Evolutionary conservation across 257 asterid genomes (phyloP).

Genomic region (Handroanthus guayacan): DNA sequence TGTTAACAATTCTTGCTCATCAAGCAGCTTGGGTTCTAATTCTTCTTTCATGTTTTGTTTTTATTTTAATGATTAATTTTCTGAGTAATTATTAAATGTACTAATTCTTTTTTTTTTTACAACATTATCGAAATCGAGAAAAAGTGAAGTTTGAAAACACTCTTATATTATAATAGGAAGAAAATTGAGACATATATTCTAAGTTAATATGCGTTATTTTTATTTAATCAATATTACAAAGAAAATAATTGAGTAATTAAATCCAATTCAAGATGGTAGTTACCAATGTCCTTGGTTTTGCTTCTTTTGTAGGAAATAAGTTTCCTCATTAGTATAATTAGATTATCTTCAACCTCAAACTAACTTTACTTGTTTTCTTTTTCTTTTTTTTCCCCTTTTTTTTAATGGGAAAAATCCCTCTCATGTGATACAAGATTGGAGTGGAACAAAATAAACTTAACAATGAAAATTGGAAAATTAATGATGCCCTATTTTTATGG

Average conservation of each 20-base stretch:
- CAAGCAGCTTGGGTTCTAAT: constrained; percentile 38
- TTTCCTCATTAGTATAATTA: background rate
- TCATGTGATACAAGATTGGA: constrained; percentile 34
- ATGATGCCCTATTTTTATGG: constrained; percentile 7
- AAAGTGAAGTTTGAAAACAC: too few relatives aligned
- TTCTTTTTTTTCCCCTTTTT: too few relatives aligned
- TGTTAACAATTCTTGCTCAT: constrained; percentile 27
- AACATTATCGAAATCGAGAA: too few relatives aligned
- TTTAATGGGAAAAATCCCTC: background rate
- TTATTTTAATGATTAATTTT: background rate
- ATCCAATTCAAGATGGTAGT: too few relatives aligned
- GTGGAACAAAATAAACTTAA: background rate
- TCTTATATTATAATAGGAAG: too few relatives aligned
- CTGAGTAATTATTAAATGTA: background rate
- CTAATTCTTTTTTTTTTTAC: too few relatives aligned
- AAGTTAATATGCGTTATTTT: too few relatives aligned
- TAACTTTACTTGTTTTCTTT: background rate
- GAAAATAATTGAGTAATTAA: background rate
- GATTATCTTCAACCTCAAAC: constrained; percentile 10
- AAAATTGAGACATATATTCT: too few relatives aligned
- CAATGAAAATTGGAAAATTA: background rate
- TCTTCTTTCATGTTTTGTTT: constrained; percentile 21
- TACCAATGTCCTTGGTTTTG: background rate
- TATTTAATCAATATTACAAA: too few relatives aligned
- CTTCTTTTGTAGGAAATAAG: background rate